Evolutionary conservation across 495 filamentous ascomycete genomes (phyloP), one percentile per base, ranked within the genome.

Genomic region (Xylaria bambusicola): DNA sequence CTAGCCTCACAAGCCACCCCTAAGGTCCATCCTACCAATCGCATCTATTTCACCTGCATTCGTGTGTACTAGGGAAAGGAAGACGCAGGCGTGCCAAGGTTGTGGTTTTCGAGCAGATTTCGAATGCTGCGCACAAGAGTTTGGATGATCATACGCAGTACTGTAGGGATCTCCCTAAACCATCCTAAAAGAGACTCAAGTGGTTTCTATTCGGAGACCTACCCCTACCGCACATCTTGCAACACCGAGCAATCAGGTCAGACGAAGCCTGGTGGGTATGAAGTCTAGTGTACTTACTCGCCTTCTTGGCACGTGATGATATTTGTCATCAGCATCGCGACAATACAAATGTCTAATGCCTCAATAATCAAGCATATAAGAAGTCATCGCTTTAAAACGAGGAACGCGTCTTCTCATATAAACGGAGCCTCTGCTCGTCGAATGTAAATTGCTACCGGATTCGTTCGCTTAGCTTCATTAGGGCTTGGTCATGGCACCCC

Each of bases 291-390:
- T 26, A 8, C 23, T 33, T 33, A n/a, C 29, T 33, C 10, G 36
- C 29, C 13, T 20, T 44, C 52, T 54, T 54, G 52, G 52, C 38
- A 18, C 1, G 8, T n/a, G n/a, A n/a, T 31, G 23, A 54, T 21
- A 44, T 54, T 54, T 54, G 52, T 54, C 52, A 54, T 31, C 29
- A 5, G 29, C 29, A 33, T 33, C n/a, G n/a, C n/a, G n/a, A n/a
- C n/a, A n/a, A n/a, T n/a, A n/a, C n/a, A n/a, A n/a, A n/a, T n/a
- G n/a, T n/a, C n/a, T n/a, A n/a, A n/a, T n/a, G n/a, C n/a, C n/a
- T n/a, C n/a, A n/a, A n/a, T n/a, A n/a, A n/a, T n/a, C n/a, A n/a
- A n/a, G 50, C 31, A 6, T 18, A 51, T 51, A 20, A 26, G 7
- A 18, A 40, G 4, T 36, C 35, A 27, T 33, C 1, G n/a, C 6